phyloP scores from a whole-genome alignment of 177 flowering plant genomes.

The Vitis hybrid region DNA sequence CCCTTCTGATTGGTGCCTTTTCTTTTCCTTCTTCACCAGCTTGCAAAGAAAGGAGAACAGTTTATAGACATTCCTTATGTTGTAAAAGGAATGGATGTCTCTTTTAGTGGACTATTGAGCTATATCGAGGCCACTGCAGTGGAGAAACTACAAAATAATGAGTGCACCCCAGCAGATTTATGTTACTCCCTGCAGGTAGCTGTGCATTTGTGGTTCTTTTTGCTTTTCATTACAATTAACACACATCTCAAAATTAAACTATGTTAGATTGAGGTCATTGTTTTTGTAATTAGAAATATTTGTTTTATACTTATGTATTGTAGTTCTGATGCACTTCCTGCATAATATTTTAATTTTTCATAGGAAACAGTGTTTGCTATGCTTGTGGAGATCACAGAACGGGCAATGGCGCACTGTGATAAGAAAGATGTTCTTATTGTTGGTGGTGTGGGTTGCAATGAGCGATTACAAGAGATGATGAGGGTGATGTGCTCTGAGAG shows the following conservation, averaged over 20 bases:
- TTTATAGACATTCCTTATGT: constrained; percentile 85
- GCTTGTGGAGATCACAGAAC: constrained; percentile 93
- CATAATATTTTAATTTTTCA: constrained; percentile 5
- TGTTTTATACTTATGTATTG: not conserved
- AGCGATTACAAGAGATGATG: constrained; percentile 91
- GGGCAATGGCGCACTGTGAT: constrained; percentile 98
- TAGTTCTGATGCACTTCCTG: not conserved
- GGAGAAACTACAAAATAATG: constrained; percentile 77
- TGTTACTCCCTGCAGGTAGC: constrained; percentile 82
- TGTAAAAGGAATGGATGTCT: constrained; percentile 96
- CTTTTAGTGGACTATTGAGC: constrained; percentile 90
- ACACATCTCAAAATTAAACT: too few species aligned
- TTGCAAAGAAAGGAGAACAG: constrained; percentile 81
- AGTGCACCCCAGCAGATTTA: constrained; percentile 93
- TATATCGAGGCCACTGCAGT: constrained; percentile 77
- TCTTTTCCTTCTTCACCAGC: constrained; percentile 33
- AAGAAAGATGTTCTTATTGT: constrained; percentile 82
- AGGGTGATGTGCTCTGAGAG: constrained; percentile 82
- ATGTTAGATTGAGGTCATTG: not conserved
- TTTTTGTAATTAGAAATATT: not conserved
- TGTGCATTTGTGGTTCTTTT: not conserved
- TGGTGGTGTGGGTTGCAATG: constrained; percentile 95
- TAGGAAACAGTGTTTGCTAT: constrained; percentile 90
- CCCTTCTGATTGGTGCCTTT: not conserved
- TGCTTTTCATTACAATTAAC: not conserved